A percentile compares a stretch with the other conserved stretches of the same genome.
These are phyloP conservation scores for Saccharomyces hybrid DNA, from an alignment of 1,139 yeast species.

Conservation along the genomic window DNA sequence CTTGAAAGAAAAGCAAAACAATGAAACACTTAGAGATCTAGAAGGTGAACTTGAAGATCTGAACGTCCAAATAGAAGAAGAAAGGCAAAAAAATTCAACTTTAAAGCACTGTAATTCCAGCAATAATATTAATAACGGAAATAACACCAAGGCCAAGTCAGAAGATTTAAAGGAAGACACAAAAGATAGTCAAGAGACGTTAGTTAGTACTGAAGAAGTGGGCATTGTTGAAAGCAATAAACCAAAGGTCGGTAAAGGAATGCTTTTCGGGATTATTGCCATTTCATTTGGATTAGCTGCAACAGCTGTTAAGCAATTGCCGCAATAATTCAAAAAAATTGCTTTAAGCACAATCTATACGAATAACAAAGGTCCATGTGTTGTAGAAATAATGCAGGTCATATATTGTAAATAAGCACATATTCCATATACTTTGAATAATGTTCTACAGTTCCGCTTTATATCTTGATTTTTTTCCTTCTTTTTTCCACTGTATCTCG, in stretches of 20 bases:
- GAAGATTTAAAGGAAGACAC: slow-evolving; percentile 4
- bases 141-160: slow-evolving; percentile 2
- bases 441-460: background rate
- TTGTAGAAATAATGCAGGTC: background rate
- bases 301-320: slow-evolving; percentile 11
- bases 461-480: background rate
- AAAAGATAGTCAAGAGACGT: slow-evolving; percentile 3
- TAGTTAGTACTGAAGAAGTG: slow-evolving; percentile 4
- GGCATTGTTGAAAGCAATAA: slow-evolving; percentile 5
- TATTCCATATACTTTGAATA: background rate
- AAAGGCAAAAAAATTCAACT: slow-evolving; percentile 24
- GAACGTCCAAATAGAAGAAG: slow-evolving; percentile 28
- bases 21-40: slow-evolving; percentile 18
- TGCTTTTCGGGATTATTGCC: slow-evolving; percentile 11
- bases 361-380: background rate
- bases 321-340: background rate
- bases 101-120: slow-evolving; percentile 9
- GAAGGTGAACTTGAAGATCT: slow-evolving; percentile 28
- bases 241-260: slow-evolving; percentile 8
- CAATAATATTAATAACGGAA: slow-evolving; percentile 4
- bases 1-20: slow-evolving; percentile 12
- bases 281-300: slow-evolving; percentile 21
- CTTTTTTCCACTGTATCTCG: background rate
- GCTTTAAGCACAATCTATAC: background rate
- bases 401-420: background rate